Conservation (phyloP, 2,329 filamentous ascomycete species). For the Xylaria sp. region DNA sequence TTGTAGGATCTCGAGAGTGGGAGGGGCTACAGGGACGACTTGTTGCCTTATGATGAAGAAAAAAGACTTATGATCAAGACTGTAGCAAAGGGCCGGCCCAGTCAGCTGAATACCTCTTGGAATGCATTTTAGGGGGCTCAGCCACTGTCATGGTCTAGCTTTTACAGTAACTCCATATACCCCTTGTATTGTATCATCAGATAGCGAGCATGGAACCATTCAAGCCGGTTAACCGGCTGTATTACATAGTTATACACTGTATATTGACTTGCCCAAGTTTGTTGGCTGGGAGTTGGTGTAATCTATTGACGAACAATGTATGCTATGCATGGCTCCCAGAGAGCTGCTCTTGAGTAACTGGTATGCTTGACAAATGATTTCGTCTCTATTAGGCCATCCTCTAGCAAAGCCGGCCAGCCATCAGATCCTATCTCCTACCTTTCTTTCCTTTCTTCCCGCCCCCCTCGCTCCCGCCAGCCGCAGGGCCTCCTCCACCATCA, state of each 20-base stretch:
- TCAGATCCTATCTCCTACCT: constrained; percentile 52
- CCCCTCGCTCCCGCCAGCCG: constrained; percentile 43
- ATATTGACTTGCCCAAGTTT: neutral
- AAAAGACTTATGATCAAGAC: constrained; percentile 16
- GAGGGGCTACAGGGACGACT: constrained; percentile 62
- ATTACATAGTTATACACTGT: constrained; percentile 12
- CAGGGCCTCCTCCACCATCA: constrained; percentile 39
- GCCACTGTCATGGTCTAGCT: neutral
- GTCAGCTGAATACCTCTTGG: constrained; percentile 16
- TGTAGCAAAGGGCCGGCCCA: constrained; percentile 11
- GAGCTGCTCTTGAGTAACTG: neutral
- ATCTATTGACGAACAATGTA: constrained; percentile 11
- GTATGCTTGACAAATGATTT: constrained; percentile 11
- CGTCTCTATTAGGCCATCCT: neutral
- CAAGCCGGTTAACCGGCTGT: constrained; percentile 21
- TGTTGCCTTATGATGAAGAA: constrained; percentile 25
- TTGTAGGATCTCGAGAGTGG: constrained; percentile 67
- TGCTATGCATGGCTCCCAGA: neutral
- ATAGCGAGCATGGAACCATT: constrained; percentile 24
- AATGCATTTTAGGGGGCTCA: neutral
- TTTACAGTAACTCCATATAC: constrained; percentile 38
- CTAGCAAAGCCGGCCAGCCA: constrained; percentile 9
- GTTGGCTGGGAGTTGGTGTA: neutral
- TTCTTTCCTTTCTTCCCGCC: constrained; percentile 62
- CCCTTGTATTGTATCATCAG: constrained; percentile 39